phyloP scores from a whole-genome alignment of 805 yeast species.

The Wickerhamomyces chaumierensis region DNA sequence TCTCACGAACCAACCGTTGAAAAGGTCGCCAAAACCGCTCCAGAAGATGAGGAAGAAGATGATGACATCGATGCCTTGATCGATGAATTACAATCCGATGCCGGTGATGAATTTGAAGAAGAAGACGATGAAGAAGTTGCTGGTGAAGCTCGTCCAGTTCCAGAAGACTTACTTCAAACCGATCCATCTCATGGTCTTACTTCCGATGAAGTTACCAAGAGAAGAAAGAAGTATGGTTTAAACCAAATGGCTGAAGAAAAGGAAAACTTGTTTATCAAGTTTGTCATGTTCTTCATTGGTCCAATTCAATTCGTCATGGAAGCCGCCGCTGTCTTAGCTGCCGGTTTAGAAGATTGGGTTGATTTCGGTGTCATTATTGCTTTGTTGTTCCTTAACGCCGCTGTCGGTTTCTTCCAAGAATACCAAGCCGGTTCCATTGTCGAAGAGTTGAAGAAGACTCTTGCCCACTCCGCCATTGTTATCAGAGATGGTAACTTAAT shows the following conservation, averaged over 20 bases:
- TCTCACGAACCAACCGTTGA: constrained; percentile 40
- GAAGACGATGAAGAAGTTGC: constrained; percentile 33
- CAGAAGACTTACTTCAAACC: constrained; percentile 77
- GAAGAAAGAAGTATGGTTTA: constrained; percentile 85
- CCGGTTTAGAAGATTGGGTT: constrained; percentile 96
- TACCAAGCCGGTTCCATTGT: constrained; percentile 98
- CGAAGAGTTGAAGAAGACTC: constrained; percentile 89
- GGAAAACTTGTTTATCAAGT: constrained; percentile 71
- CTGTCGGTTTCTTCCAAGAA: constrained; percentile 94
- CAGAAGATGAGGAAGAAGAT: constrained; percentile 44
- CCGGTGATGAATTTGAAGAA: constrained; percentile 42
- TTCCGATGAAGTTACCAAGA: constrained; percentile 63
- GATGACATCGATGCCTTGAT: constrained; percentile 66
- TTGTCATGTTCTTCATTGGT: constrained; percentile 82
- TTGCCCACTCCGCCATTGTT: constrained; percentile 81
- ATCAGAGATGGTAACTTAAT: constrained; percentile 70
- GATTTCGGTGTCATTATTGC: constrained; percentile 97
- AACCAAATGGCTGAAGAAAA: constrained; percentile 87
- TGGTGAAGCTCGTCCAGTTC: constrained; percentile 63
- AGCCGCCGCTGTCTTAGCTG: constrained; percentile 91
- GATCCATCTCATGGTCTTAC: constrained; percentile 70
- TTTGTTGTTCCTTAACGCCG: constrained; percentile 74
- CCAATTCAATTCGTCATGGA: constrained; percentile 97
- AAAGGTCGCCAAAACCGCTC: constrained; percentile 41
- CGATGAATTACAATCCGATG: constrained; percentile 63